Evolutionary conservation across 2,329 filamentous ascomycete genomes (phyloP).

Genomic region (Orbilia ellipsospora): DNA sequence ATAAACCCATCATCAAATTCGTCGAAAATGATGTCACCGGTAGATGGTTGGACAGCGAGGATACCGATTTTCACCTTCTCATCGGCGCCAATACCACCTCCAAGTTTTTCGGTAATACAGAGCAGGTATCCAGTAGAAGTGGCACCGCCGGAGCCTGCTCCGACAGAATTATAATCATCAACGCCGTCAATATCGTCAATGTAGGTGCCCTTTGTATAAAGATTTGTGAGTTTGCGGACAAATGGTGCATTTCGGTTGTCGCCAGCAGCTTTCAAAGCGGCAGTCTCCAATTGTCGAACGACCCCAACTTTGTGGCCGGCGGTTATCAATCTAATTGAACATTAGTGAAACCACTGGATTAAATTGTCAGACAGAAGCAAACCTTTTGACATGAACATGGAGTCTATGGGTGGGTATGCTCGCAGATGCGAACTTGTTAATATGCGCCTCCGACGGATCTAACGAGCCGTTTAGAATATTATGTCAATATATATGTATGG

Average conservation of each 20-base stretch:
- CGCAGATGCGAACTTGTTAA: slow-evolving; percentile 91
- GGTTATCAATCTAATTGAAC: slow-evolving; percentile 71
- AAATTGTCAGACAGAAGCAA: background rate
- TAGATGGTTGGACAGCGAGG: slow-evolving; percentile 92
- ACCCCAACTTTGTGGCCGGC: slow-evolving; percentile 97
- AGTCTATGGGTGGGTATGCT: slow-evolving; percentile 93
- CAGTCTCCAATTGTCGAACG: slow-evolving; percentile 92
- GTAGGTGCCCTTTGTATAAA: slow-evolving; percentile 98
- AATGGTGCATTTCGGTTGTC: slow-evolving; percentile 95
- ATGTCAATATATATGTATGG: slow-evolving; percentile 40
- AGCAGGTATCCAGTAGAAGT: slow-evolving; percentile 85
- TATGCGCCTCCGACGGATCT: slow-evolving; percentile 89
- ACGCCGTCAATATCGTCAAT: slow-evolving; percentile 91
- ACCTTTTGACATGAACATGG: slow-evolving; percentile 89
- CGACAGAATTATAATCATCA: slow-evolving; percentile 64
- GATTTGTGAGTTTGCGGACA: slow-evolving; percentile 88
- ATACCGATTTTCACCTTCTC: slow-evolving; percentile 94
- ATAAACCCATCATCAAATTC: slow-evolving; percentile 97
- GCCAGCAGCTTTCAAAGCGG: slow-evolving; percentile 91
- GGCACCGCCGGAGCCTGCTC: slow-evolving; percentile 67
- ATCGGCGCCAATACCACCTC: slow-evolving; percentile 81
- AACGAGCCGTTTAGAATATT: slow-evolving; percentile 55
- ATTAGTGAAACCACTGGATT: background rate
- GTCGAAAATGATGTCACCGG: slow-evolving; percentile 95
- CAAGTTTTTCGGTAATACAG: slow-evolving; percentile 88